Base-by-base conservation (phyloP, 305 asterid species). In the Fraxinus floribunda region DNA sequence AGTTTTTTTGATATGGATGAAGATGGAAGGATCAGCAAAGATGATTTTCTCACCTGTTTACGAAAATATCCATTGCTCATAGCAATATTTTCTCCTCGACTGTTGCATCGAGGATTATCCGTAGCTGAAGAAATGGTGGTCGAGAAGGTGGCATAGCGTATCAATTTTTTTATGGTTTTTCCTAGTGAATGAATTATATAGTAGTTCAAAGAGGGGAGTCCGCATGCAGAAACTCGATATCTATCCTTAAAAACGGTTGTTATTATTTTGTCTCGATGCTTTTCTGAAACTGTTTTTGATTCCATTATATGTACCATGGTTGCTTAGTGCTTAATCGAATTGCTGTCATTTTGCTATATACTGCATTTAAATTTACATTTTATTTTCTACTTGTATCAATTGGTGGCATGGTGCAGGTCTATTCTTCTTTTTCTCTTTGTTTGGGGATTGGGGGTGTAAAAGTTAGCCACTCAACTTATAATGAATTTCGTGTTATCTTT, bases 11-110 rank as follows among this genome's bases (percentile, higher is more conserved):
- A 97, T 73, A 57, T 68, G 81, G 95, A 94, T 81, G 24, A 78
- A 32, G 96, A 93, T 64, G 96, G 92, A 85, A 92, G 79, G 85
- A 91, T 97, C 84, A 89, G 95, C 94, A 88, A 84, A 88, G 87
- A 88, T 1, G 97, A 97, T 68, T 94, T 94, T 11, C 7, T 79
- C 11, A 79, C 86, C 9, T 88, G 96, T 76, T 88, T 97, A 86
- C 90, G 88, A 88, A 89, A 89, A 83, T 49, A 88, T 39, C 97
- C 99, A 0, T 86, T 91, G 91, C 93, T 94, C 73, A 85, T 97
- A 75, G 95, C 97, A 7, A 89, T 97, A 52, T 92, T 97, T 80
- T 87, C 91, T 3, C 91, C 92, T 81, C 87, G 83, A 80, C 77
- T 92, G 78, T 57, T 83, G 84, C 88, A 79, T 66, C 76, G 77